Percentiles rank a stretch among this genome's conserved stretches.
phyloP scores from a whole-genome alignment of 208 protist genomes.

The Trypanosoma lewisi region DNA sequence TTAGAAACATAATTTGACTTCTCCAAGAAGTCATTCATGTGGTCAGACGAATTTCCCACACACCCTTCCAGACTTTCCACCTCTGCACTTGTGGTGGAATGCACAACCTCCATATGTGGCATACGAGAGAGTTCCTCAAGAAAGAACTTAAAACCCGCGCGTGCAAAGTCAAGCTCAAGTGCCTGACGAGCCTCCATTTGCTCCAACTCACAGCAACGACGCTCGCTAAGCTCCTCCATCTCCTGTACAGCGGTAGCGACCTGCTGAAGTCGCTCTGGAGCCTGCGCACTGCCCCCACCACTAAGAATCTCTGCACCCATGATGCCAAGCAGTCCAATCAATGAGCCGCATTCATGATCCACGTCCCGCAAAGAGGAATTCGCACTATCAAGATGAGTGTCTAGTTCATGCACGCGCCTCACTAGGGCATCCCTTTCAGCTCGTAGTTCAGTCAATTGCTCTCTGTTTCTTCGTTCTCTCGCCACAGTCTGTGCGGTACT shows the following conservation, averaged over 20 bases:
- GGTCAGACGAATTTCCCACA: too few relatives aligned
- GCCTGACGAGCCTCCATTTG: background rate
- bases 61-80: background rate
- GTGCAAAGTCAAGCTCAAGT: background rate
- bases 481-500: background rate
- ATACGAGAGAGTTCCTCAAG: background rate
- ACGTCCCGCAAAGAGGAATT: slow-evolving; percentile 1
- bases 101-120: background rate
- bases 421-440: slow-evolving; percentile 11
- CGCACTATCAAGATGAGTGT: slow-evolving; percentile 2
- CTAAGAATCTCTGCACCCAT: background rate
- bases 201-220: background rate
- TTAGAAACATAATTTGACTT: too few relatives aligned
- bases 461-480: slow-evolving; percentile 4
- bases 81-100: background rate
- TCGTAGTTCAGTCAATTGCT: slow-evolving; percentile 12
- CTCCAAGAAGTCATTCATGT: too few relatives aligned
- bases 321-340: slow-evolving; percentile 4
- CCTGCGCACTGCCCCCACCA: background rate
- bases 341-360: slow-evolving; percentile 1
- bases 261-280: slow-evolving; percentile 1
- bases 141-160: background rate
- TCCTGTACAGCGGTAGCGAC: slow-evolving; percentile 7
- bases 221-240: background rate
- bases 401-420: background rate